These are phyloP conservation scores for Lactifluus subvellereus DNA, from an alignment of 768 basidiomycete genomes.

Conservation along the genomic window DNA sequence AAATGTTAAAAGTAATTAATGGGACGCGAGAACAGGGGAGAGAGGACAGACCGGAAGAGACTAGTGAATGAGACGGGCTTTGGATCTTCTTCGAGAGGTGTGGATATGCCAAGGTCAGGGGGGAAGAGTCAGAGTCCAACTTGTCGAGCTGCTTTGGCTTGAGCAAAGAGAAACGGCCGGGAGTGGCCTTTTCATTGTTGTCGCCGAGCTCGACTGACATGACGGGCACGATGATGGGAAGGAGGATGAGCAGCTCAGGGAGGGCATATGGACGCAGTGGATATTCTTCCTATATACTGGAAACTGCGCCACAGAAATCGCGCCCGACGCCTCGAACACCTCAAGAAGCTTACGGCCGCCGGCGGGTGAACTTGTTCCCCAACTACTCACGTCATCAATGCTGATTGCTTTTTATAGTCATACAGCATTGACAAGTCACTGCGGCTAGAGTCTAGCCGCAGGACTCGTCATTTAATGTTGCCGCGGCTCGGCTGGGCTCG, in stretches of 20 bases:
- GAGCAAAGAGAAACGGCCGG: neutral
- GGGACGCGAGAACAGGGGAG: neutral
- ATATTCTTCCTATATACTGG: too few relatives aligned
- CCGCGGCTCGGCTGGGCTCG: too few relatives aligned
- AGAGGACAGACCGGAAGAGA: conserved; percentile 24
- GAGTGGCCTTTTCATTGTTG: neutral
- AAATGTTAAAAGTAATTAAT: neutral
- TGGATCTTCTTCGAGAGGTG: conserved; percentile 1
- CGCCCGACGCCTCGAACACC: too few relatives aligned
- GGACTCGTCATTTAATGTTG: too few relatives aligned
- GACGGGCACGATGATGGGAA: neutral
- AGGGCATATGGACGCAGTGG: too few relatives aligned
- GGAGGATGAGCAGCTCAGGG: neutral
- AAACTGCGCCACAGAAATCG: too few relatives aligned
- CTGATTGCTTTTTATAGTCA: too few relatives aligned
- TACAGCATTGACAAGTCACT: too few relatives aligned
- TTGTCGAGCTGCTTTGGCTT: conserved; percentile 11
- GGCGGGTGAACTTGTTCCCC: too few relatives aligned
- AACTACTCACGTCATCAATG: too few relatives aligned
- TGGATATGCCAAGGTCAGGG: neutral
- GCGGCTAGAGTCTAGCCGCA: too few relatives aligned
- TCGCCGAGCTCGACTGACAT: neutral
- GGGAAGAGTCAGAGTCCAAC: neutral
- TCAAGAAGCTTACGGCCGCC: too few relatives aligned
- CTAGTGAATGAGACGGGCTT: conserved; percentile 31